Evolutionary conservation across 2,329 filamentous ascomycete species (phyloP).

Genomic region (Microsporum audouinii): DNA sequence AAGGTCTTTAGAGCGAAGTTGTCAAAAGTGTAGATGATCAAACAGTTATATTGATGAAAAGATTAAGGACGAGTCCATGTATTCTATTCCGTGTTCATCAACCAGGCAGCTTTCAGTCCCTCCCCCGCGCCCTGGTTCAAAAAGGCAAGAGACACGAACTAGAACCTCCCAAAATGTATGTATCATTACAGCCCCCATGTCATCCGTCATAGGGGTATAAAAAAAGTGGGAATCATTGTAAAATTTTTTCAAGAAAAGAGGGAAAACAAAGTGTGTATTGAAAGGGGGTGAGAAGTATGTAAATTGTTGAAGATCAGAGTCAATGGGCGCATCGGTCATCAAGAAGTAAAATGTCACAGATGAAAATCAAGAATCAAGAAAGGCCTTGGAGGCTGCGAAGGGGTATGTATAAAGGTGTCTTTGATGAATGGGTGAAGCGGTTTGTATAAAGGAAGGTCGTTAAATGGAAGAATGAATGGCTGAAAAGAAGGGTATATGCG

Average conservation of each 20-base stretch:
- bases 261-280: background rate
- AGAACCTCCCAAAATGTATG: background rate
- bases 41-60: background rate
- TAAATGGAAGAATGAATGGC: background rate
- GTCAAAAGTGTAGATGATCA: background rate
- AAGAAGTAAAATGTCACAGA: background rate
- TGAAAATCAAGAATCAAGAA: background rate
- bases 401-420: background rate
- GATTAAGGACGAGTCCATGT: background rate
- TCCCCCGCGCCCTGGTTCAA: background rate
- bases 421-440: background rate
- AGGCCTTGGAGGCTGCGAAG: background rate
- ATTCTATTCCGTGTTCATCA: background rate
- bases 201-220: background rate
- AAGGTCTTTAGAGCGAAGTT: background rate
- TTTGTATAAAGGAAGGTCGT: background rate
- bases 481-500: background rate
- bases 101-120: background rate
- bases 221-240: background rate
- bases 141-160: background rate
- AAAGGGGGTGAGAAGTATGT: background rate
- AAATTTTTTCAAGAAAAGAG: background rate
- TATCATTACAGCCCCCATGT: background rate
- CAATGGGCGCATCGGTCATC: background rate
- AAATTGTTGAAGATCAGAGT: background rate